Base-by-base conservation (phyloP, 768 basidiomycete genomes). In the Cyathus striatus region DNA sequence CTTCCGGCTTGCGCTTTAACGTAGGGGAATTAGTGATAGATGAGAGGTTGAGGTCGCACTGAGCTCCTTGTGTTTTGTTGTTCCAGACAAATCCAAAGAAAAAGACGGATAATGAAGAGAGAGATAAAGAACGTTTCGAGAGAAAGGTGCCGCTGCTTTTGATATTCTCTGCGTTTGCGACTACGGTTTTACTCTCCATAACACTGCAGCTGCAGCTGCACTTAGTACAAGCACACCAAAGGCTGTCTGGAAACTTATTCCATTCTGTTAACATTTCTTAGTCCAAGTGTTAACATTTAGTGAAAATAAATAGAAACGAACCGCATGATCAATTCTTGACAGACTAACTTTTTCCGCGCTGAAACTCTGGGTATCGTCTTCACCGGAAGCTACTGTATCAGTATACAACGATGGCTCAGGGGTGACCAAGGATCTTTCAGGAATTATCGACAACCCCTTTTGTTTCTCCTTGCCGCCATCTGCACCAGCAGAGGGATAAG, bases 161-260 rank as follows among this genome's bases (percentile, higher is more conserved):
- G n/a, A n/a, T n/a, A n/a, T n/a, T n/a, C n/a, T n/a, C n/a, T n/a
- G 27, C 27, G 27, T 9, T 9, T 9, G n/a, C 27, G 27, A 9
- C 27, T 30, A 30, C n/a, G 65, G 62, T 43, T 78, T 79, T 22
- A 85, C 79, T 48, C 81, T 73, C 82, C 83, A 86, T 52, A 85
- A 62, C 39, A 88, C 84, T 5, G 83, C 85, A 10, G 76, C 82
- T 2, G 86, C 82, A 3, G 81, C 83, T 6, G 84, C 75, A 39
- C 80, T 71, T 22, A 88, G 60, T 3, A 88, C 70, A 14, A 86
- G 56, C 6, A 86, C 76, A 4, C 83, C 83, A 3, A 83, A 60
- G 4, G 79, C 82, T 2, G 83, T 72, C 44, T 74, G 72, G 50
- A 79, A 50, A 64, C 69, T 69, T 32, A 73, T 55, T 44, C 53